Conservation (phyloP, 768 basidiomycete species). For the Fomitopsis pulvina region DNA sequence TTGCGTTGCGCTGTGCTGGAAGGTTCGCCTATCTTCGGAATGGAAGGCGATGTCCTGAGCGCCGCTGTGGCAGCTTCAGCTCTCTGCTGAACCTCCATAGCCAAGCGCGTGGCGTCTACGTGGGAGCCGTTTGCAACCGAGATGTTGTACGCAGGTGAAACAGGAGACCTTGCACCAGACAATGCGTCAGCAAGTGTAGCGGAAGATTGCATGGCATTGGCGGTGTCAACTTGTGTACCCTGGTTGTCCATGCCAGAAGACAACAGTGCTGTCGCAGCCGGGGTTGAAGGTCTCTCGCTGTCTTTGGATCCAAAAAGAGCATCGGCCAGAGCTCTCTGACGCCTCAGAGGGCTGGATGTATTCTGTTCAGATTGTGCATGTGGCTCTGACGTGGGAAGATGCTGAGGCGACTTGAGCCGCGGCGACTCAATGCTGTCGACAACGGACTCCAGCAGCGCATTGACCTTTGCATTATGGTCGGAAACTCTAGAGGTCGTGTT, state of each 20-base stretch:
- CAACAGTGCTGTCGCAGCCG: neutral
- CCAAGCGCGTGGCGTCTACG: slow-evolving; percentile 49
- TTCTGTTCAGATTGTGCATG: slow-evolving; percentile 30
- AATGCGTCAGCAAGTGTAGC: neutral
- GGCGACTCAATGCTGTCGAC: slow-evolving; percentile 46
- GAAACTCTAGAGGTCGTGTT: slow-evolving; percentile 18
- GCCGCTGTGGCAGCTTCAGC: slow-evolving; percentile 48
- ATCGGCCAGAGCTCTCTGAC: slow-evolving; percentile 71
- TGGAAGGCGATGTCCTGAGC: slow-evolving; percentile 35
- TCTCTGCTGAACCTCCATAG: slow-evolving; percentile 60
- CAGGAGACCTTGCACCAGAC: slow-evolving; percentile 5
- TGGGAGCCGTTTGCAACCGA: slow-evolving; percentile 6
- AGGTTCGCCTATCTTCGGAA: slow-evolving; percentile 23
- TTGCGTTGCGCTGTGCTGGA: slow-evolving; percentile 19
- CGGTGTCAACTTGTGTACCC: neutral
- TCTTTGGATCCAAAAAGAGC: slow-evolving; percentile 60
- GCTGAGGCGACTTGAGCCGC: slow-evolving; percentile 17
- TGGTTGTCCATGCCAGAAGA: neutral
- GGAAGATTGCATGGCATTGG: neutral
- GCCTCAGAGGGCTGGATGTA: slow-evolving; percentile 40
- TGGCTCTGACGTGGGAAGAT: slow-evolving; percentile 20
- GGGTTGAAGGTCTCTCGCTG: slow-evolving; percentile 4
- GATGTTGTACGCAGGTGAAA: slow-evolving; percentile 15
- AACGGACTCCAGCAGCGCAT: slow-evolving; percentile 59
- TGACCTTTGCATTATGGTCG: slow-evolving; percentile 55